Base-by-base conservation (phyloP, 2,329 filamentous ascomycete species). In the Monosporascus sp. region DNA sequence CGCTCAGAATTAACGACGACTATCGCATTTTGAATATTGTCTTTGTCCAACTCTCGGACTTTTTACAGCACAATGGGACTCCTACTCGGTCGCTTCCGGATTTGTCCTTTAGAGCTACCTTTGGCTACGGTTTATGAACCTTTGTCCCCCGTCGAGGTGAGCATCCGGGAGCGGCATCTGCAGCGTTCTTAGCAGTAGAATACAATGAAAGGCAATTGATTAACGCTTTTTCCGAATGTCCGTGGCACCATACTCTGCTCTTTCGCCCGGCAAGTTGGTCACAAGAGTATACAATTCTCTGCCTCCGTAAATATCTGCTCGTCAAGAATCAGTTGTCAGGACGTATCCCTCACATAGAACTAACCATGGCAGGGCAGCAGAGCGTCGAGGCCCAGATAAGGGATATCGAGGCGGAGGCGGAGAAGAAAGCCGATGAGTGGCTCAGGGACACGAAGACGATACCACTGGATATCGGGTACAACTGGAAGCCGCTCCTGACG, bases 401-500 rank as follows among this genome's bases (percentile, higher is more conserved):
- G 38, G n/a, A 41, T 8, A n/a, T 41, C 38, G 22, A 46, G 17
- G 43, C 22, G 6, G 11, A 14, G 14, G 43, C 43, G 11, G 22
- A 26, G 22, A 17, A 16, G 43, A 22, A 7, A 11, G 52, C 50
- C 1, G 6, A 22, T 3, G 17, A 26, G 2, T 57, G 52, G 55
- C 49, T 60, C 5, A 5, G 35, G 1, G 1, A 7, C 1, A 47
- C 43, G 11, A 2, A 5, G 1, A 50, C 35, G 5, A 55, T 60
- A 9, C 56, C 55, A n/a, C 41, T 51, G 14, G 17, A 48, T 5
- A 37, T 35, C 3, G 5, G 17, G 4, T 60, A 59, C 24, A 43
- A 58, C 48, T 62, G 51, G 51, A 19, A 22, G 22, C 48, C 48
- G 19, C 24, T 49, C 20, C 2, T 49, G 19, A 41, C 48, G 20